Evolutionary conservation across 1,284 basidiomycete species (phyloP).

Genomic region (Pyrrhoderma lamaoense): DNA sequence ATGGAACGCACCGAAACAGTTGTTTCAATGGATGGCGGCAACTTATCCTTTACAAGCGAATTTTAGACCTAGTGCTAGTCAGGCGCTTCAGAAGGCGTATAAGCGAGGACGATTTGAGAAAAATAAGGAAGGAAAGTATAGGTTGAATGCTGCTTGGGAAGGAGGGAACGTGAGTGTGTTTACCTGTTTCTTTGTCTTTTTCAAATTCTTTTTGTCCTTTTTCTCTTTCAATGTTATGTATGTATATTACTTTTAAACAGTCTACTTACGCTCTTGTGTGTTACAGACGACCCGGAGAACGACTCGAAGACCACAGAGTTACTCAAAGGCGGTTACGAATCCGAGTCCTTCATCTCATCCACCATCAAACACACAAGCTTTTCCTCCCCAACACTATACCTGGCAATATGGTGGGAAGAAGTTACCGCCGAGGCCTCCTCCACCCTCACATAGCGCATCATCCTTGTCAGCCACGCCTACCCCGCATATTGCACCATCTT

Average conservation of each 20-base stretch:
- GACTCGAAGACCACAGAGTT: conserved; percentile 60
- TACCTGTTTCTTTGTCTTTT: background rate
- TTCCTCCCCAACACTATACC: conserved; percentile 11
- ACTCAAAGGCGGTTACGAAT: conserved; percentile 12
- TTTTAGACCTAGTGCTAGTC: conserved; percentile 76
- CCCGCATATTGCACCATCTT: background rate
- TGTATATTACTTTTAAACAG: conserved; percentile 1
- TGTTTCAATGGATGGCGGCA: conserved; percentile 73
- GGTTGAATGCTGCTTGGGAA: conserved; percentile 65
- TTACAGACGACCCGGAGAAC: conserved; percentile 54
- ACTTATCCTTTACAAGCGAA: conserved; percentile 79
- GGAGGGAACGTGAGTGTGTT: conserved; percentile 58
- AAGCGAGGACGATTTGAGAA: conserved; percentile 72
- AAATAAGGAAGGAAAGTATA: conserved; percentile 59
- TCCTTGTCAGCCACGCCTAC: background rate
- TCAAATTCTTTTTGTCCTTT: background rate
- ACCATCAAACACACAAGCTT: conserved; percentile 4
- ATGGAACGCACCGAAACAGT: conserved; percentile 68
- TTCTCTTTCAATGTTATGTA: background rate
- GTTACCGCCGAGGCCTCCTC: background rate
- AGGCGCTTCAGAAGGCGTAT: conserved; percentile 75
- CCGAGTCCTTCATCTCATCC: conserved; percentile 19
- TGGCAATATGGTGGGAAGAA: conserved; percentile 7
- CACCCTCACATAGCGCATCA: conserved; percentile 1
- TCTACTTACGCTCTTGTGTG: conserved; percentile 1